Base-by-base conservation (phyloP, 148 eudicot genomes). In the Cornus suecica region DNA sequence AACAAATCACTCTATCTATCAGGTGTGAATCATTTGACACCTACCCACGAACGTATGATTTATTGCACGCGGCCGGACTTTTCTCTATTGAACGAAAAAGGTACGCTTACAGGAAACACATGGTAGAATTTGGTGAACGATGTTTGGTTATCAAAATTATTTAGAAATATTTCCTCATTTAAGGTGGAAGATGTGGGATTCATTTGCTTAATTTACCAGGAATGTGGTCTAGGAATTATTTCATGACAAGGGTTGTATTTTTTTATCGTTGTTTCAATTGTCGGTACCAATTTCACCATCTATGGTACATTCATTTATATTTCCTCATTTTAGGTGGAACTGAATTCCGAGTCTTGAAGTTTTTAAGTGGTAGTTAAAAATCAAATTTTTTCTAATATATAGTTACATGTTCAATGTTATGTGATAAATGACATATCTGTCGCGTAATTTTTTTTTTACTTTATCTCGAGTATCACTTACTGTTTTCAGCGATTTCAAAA, bases 1-100 rank as follows among this genome's bases (percentile, higher is more conserved):
- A 28, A 71, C 30, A 23, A 37, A 8, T 65, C 24, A 20, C 25
- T 56, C 48, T 8, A 29, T 18, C 20, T 48, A 48, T 48, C 88
- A 95, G 99, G 99, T 95, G 99, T 79, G 99, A 95, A 79, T 90
- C 99, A 45, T 92, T 95, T 66, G 99, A 92, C 73, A 95, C 99
- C n/a, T 95, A 95, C 76, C 99, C 99, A 76, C 93, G 99, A 85
- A 95, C 94, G 68, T 95, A 95, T 68, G 99, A 95, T 85, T 66
- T 95, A 61, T 80, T 92, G 88, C 97, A 95, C 80, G 99, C 99
- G 7, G 89, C 94, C 79, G 90, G 93, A 72, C 97, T 95, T 80
- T 92, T 95, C 85, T 86, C 99, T 54, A 65, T 85, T 65, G 99
- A 95, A 79, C 78, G 58, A 27, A 90, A 84, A 87, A 91, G 99